phyloP scores from a whole-genome alignment of 2,329 filamentous ascomycete genomes.

The Hyphodiscus sp. region DNA sequence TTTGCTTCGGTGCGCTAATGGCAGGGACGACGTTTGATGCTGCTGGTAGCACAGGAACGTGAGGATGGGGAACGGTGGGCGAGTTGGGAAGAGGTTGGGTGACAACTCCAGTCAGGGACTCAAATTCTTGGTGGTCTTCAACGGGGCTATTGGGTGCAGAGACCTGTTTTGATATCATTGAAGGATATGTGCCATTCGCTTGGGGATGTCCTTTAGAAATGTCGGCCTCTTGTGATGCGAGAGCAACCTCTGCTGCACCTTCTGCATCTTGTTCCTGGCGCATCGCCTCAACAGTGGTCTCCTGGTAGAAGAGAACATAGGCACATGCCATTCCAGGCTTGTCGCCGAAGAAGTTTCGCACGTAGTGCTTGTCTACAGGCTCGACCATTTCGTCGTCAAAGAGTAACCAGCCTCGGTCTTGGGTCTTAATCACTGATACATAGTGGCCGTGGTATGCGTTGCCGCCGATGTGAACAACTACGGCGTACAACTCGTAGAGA shows the following conservation, averaged over 20 bases:
- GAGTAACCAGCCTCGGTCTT: slow-evolving; percentile 89
- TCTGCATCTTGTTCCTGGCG: slow-evolving; percentile 79
- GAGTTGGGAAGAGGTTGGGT: slow-evolving; percentile 48
- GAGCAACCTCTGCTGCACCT: slow-evolving; percentile 53
- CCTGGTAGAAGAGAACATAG: slow-evolving; percentile 96
- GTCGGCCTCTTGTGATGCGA: slow-evolving; percentile 51
- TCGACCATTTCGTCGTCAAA: slow-evolving; percentile 99
- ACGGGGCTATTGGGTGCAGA: slow-evolving; percentile 42
- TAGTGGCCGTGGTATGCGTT: slow-evolving; percentile 98
- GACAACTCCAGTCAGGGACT: slow-evolving; percentile 57
- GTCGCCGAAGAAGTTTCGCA: slow-evolving; percentile 95
- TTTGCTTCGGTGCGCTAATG: slow-evolving; percentile 23
- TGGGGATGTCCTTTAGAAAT: slow-evolving; percentile 44
- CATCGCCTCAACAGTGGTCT: slow-evolving; percentile 66
- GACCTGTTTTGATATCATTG: slow-evolving; percentile 42
- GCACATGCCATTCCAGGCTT: slow-evolving; percentile 86
- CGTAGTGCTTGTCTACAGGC: slow-evolving; percentile 92
- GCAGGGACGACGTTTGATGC: slow-evolving; percentile 26
- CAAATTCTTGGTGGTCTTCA: slow-evolving; percentile 47
- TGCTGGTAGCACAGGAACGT: slow-evolving; percentile 28
- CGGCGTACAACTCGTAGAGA: slow-evolving; percentile 92
- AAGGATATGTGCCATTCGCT: slow-evolving; percentile 34
- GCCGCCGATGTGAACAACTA: slow-evolving; percentile 94
- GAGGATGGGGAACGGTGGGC: slow-evolving; percentile 4
- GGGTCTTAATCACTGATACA: slow-evolving; percentile 94